Base-by-base conservation (phyloP, 768 basidiomycete genomes). In the Lepiota venenata region DNA sequence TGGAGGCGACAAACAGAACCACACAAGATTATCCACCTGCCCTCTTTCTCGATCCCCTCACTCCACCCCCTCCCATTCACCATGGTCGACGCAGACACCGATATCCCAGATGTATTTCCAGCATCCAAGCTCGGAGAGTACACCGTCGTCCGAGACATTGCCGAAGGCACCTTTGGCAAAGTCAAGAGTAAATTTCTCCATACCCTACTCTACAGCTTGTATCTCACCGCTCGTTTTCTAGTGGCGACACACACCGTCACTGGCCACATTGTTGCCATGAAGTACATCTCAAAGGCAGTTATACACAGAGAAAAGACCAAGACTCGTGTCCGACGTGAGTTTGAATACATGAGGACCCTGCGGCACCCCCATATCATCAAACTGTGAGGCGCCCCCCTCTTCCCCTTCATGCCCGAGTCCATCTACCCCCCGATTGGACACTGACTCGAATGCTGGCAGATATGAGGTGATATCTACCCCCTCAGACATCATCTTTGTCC, bases 331-430 rank as follows among this genome's bases (percentile, higher is more conserved):
- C 87, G 91, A 65, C 83, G 93, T 44, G 96, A 98, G 72, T 97
- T 97, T 60, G 94, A 98, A 67, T 98, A 97, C 73, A 90, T 99
- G 82, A 85, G 93, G 52, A 84, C 91, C 36, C 82, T 99, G 15
- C 78, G 92, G 37, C 97, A 99, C 68, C 88, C 96, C 0, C 96
- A 99, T 67, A 98, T 99, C 69, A 90, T 98, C 78, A 98, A 98
- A 72, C 81, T 98, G 95, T 96, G 67, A 62, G 82, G 75, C 20
- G 29, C 22, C 51, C 36, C 38, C 41, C 22, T 32, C 58, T 32
- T n/a, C 42, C 43, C 22, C 9, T 14, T 25, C 25, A 5, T 25
- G 25, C 3, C 25, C 25, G 25, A 25, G 2, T 25, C 25, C 25
- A 25, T 5, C 25, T 58, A 64, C 43, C 27, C 32, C 41, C 47